phyloP scores from a whole-genome alignment of 345 rosid genomes.

The Corymbia maculata region DNA sequence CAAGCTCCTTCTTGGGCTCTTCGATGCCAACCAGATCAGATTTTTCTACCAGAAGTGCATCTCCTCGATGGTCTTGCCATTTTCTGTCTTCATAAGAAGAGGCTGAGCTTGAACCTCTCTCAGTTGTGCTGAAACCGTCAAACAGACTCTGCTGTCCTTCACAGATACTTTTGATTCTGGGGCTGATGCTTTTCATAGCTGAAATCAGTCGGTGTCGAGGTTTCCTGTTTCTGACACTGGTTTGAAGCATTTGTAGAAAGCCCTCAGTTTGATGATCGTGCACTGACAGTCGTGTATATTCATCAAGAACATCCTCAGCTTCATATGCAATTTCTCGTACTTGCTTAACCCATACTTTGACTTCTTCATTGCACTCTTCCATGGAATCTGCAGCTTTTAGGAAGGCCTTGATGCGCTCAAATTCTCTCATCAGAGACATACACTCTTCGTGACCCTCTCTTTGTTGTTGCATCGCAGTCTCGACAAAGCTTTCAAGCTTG shows the following conservation, averaged over 20 bases:
- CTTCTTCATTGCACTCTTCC: conserved; percentile 6
- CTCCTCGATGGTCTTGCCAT: conserved; percentile 14
- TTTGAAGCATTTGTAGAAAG: background rate
- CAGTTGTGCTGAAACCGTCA: background rate
- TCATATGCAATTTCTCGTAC: conserved; percentile 20
- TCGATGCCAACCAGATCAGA: conserved; percentile 27
- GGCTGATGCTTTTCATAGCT: conserved; percentile 4
- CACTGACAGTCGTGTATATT: conserved; percentile 7
- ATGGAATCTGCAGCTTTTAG: conserved; percentile 14
- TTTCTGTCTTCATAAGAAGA: background rate
- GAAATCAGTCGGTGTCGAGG: conserved; percentile 12
- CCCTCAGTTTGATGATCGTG: background rate
- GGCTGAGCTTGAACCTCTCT: background rate
- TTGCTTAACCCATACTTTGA: conserved; percentile 24
- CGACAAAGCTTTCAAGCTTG: background rate
- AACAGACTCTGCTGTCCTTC: conserved; percentile 12
- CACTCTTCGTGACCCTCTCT: background rate
- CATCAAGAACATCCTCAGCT: conserved; percentile 27
- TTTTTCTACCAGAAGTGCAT: conserved; percentile 24
- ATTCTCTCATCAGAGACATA: conserved; percentile 1
- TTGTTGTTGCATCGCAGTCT: background rate
- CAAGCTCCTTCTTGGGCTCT: conserved; percentile 12
- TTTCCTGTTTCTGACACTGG: conserved; percentile 10
- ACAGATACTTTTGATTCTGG: conserved; percentile 1
- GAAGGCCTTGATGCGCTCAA: conserved; percentile 16